Evolutionary conservation across 257 asterid species (phyloP), one percentile per base, ranked within the genome.

Genomic region (Primulina eburnea): DNA sequence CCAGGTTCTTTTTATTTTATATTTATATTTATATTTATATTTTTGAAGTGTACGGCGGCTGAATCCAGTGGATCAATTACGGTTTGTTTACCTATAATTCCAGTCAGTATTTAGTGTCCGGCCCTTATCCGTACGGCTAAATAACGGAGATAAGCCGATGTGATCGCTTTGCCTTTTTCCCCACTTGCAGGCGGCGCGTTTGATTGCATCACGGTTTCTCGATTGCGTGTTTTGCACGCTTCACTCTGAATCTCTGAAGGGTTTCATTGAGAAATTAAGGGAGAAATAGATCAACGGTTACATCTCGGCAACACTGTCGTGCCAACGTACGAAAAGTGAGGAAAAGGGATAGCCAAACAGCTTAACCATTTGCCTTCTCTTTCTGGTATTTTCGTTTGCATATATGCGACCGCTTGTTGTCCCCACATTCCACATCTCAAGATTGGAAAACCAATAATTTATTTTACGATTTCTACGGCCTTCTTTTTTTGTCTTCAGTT

Each of bases 371-470:
- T 59, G 72, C 60, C 69, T 67, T 66, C 68, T 16, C 72, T 56
- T 73, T 71, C 76, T 80, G 70, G 67, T 43, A 11, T 67, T 50
- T 35, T 24, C 74, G 33, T 53, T 32, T 72, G 67, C 75, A 73
- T 81, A 63, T 78, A 73, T 79, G 73, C 76, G 79, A 73, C 73
- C 71, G 75, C 69, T 73, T 70, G 37, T 33, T 55, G 77, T 63
- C 55, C 70, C 56, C 65, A 57, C 67, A 16, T 52, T 75, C 69
- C 80, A 64, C 78, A 58, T 81, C 76, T 68, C 60, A 43, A 30
- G 26, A 24, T 9, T 50, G 57, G 21, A 5, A 16, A 50, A 16
- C 20, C 3, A 50, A 50, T 16, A 50, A 50, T 50, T 50, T 50
- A 17, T 17, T 17, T 47, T 20, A 50, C 57, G 8, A 50, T 50